Percentiles rank a stretch among this genome's conserved stretches.
Conservation (phyloP, 441 rosid species). For the Eruca vesicaria region DNA sequence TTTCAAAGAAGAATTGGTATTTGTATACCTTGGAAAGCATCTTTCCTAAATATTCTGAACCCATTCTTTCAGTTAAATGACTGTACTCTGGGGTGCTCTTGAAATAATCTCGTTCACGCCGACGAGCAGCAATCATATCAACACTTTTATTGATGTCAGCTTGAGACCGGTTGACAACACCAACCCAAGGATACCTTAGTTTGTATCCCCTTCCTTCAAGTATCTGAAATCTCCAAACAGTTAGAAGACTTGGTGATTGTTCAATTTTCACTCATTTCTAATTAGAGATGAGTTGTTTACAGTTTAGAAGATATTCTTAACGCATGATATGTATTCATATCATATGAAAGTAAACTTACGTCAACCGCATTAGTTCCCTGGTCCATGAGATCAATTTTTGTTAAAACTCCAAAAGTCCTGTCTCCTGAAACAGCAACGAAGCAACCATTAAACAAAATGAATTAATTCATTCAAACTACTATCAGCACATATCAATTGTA, state of each 20-base stretch:
- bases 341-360: conserved; percentile 48
- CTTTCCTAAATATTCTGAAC: conserved; percentile 85
- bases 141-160: conserved; percentile 96
- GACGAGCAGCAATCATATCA: conserved; percentile 98
- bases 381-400: conserved; percentile 97
- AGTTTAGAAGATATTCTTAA: neutral
- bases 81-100: conserved; percentile 58
- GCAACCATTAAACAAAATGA: conserved; percentile 10
- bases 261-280: neutral
- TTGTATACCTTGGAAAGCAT: conserved; percentile 81
- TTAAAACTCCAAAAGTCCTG: conserved; percentile 88
- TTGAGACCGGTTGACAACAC: conserved; percentile 95
- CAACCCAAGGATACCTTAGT: conserved; percentile 87
- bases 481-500: neutral
- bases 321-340: neutral
- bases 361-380: conserved; percentile 93
- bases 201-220: conserved; percentile 88
- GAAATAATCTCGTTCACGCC: conserved; percentile 79
- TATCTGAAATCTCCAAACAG: conserved; percentile 47
- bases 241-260: neutral
- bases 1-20: neutral
- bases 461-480: neutral
- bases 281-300: neutral
- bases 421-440: conserved; percentile 58
- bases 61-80: conserved; percentile 79